These are phyloP conservation scores for Talaromyces liani DNA, from an alignment of 495 filamentous ascomycete species.

Conservation along the genomic window DNA sequence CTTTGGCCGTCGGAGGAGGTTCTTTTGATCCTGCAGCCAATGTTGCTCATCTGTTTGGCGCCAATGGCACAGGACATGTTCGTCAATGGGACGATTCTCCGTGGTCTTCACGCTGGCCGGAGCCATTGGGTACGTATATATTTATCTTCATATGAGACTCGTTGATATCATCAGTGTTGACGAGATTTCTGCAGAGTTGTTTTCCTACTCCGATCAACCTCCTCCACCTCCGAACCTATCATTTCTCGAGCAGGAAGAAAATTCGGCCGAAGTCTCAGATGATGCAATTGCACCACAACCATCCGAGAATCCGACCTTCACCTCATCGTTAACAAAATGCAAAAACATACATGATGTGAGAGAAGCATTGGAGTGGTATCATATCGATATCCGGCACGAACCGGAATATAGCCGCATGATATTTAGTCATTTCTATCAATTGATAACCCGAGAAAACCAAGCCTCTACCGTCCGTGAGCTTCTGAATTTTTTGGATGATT, in stretches of 20 bases:
- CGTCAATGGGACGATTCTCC: slow-evolving; percentile 29
- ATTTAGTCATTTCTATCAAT: slow-evolving; percentile 24
- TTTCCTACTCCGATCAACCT: slow-evolving; percentile 3
- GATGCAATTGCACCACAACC: not conserved
- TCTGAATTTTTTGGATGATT: slow-evolving; percentile 36
- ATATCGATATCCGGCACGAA: slow-evolving; percentile 30
- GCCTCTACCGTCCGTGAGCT: slow-evolving; percentile 16
- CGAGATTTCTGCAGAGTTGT: not conserved
- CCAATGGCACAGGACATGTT: slow-evolving; percentile 39
- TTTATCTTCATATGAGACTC: not conserved
- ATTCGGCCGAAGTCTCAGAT: not conserved
- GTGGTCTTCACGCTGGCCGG: slow-evolving; percentile 19
- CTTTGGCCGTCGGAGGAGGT: slow-evolving; percentile 27
- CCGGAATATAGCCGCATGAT: slow-evolving; percentile 34
- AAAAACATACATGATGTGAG: slow-evolving; percentile 16
- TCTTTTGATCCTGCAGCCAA: slow-evolving; percentile 23
- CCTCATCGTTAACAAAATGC: slow-evolving; percentile 18
- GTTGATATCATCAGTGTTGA: not conserved
- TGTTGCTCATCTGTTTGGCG: slow-evolving; percentile 35
- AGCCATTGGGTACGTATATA: slow-evolving; percentile 19
- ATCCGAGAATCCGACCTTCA: slow-evolving; percentile 5
- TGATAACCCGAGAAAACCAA: not conserved
- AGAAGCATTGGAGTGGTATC: slow-evolving; percentile 19
- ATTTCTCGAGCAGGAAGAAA: slow-evolving; percentile 2
- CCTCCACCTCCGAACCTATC: slow-evolving; percentile 2